Percentiles rank a stretch among this genome's conserved stretches.
Conservation (phyloP, 352 stramenopile genomes). For the Phytophthora cryptogea region DNA sequence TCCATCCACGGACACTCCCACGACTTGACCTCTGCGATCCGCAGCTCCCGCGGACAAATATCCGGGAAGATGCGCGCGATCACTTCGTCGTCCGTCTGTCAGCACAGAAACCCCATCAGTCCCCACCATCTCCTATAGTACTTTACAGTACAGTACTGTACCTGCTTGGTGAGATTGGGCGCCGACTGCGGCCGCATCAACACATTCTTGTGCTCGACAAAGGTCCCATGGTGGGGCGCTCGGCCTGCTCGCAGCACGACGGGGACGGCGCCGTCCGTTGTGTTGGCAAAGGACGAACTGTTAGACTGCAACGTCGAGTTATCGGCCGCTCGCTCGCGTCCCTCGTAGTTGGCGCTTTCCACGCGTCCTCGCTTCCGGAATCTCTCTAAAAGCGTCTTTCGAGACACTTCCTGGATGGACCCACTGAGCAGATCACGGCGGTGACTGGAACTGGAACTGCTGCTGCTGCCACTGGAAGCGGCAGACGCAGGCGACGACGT, state of each 20-base stretch:
- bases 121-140: neutral
- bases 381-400: conserved; percentile 46
- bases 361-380: conserved; percentile 70
- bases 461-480: neutral
- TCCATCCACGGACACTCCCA: conserved; percentile 84
- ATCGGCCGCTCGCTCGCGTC: neutral
- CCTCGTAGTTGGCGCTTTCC: conserved; percentile 61
- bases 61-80: conserved; percentile 82
- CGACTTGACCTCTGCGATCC: conserved; percentile 82
- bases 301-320: conserved; percentile 16
- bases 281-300: conserved; percentile 29
- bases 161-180: conserved; percentile 35
- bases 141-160: neutral
- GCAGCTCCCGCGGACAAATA: conserved; percentile 74
- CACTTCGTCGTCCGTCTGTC: conserved; percentile 47
- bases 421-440: conserved; percentile 34
- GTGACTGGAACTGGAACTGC: conserved; percentile 20
- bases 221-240: conserved; percentile 24
- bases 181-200: conserved; percentile 22
- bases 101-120: conserved; percentile 5
- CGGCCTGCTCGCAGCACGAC: conserved; percentile 13
- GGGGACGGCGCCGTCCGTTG: conserved; percentile 4
- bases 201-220: conserved; percentile 24
- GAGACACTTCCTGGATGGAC: conserved; percentile 36
- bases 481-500: conserved; percentile 10